Percentiles rank a stretch among this genome's conserved stretches.
Conservation (phyloP, 2,329 filamentous ascomycete genomes). For the Hymenotorrendiella dingleyae region DNA sequence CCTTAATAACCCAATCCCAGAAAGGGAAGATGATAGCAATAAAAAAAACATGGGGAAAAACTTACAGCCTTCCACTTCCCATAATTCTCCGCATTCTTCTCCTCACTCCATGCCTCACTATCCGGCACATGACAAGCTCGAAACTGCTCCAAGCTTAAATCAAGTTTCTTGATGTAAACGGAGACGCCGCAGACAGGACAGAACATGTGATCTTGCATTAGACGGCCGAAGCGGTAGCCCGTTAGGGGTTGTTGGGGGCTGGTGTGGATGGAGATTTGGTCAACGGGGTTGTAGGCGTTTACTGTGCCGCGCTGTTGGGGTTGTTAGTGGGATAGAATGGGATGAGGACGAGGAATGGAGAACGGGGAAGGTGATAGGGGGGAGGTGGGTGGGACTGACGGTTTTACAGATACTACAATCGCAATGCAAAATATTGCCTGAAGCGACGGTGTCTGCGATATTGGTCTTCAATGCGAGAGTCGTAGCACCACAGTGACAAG, state of each 20-base stretch:
- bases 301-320: neutral
- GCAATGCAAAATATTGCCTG: slow-evolving; percentile 15
- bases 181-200: slow-evolving; percentile 4
- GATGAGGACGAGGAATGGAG: neutral
- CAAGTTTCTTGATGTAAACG: neutral
- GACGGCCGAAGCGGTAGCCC: slow-evolving; percentile 3
- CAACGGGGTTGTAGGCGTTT: neutral
- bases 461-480: slow-evolving; percentile 15
- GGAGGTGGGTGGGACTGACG: neutral
- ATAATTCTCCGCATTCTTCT: neutral
- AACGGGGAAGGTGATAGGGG: neutral
- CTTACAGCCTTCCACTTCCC: too few species aligned
- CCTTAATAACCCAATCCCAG: too few species aligned
- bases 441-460: slow-evolving; percentile 4
- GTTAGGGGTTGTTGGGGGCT: neutral
- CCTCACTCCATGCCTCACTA: neutral
- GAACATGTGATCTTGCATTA: slow-evolving; percentile 3
- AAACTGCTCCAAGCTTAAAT: neutral
- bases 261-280: neutral
- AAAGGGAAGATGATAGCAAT: too few species aligned
- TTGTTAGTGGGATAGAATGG: neutral
- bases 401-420: slow-evolving; percentile 16
- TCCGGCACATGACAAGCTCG: neutral
- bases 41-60: too few species aligned
- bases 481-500: slow-evolving; percentile 22